Evolutionary conservation across 2,329 filamentous ascomycete species (phyloP).

Genomic region (Diplodia scrobiculata): DNA sequence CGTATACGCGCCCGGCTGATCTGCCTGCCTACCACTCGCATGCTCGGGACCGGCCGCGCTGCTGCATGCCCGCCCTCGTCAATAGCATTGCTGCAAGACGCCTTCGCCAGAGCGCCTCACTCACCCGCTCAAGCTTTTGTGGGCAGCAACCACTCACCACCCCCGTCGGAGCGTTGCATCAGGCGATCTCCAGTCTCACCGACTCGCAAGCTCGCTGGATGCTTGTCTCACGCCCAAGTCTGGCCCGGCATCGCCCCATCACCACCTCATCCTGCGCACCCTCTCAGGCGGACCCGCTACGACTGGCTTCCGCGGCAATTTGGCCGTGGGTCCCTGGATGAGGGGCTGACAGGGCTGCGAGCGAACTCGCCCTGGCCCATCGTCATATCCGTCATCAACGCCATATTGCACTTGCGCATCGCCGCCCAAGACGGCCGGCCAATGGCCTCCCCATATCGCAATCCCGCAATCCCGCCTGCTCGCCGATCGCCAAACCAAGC

Average conservation of each 20-base stretch:
- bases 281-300: too few species aligned
- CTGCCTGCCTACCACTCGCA: constrained; percentile 29
- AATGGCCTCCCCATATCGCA: neutral
- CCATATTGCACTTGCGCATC: constrained; percentile 1
- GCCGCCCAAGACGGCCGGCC: constrained; percentile 7
- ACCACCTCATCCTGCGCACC: neutral
- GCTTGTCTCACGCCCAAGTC: constrained; percentile 25
- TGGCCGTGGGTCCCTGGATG: constrained; percentile 1
- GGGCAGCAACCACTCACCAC: constrained; percentile 4
- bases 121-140: constrained; percentile 19
- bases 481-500: constrained; percentile 12
- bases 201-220: constrained; percentile 3
- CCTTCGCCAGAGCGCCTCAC: constrained; percentile 26
- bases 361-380: constrained; percentile 5
- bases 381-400: constrained; percentile 22
- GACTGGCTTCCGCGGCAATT: neutral
- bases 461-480: neutral
- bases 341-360: constrained; percentile 16
- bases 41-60: constrained; percentile 28
- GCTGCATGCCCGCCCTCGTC: constrained; percentile 23
- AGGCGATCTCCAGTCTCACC: constrained; percentile 22
- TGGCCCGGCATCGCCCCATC: constrained; percentile 19
- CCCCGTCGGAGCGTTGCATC: constrained; percentile 13
- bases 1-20: constrained; percentile 29
- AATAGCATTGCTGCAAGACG: constrained; percentile 23